Percentiles rank a stretch among this genome's conserved stretches.
These are phyloP conservation scores for Pyrus hybrid DNA, from an alignment of 331 rosid genomes.

Conservation along the genomic window DNA sequence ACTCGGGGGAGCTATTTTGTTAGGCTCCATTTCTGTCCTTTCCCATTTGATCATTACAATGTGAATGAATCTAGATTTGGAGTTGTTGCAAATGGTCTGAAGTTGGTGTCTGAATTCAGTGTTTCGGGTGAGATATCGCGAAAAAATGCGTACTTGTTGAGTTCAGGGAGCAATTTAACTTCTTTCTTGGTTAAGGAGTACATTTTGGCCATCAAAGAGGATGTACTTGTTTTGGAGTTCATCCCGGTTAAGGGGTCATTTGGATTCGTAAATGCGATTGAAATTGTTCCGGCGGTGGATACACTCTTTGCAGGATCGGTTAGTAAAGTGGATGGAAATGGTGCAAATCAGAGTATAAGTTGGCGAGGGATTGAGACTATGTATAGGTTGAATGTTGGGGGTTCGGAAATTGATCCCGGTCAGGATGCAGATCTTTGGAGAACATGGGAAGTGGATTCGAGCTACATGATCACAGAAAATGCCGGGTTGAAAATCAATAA, in stretches of 20 bases:
- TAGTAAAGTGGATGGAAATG: conserved; percentile 65
- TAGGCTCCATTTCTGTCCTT: conserved; percentile 81
- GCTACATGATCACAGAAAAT: conserved; percentile 78
- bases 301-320: conserved; percentile 46
- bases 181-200: conserved; percentile 68
- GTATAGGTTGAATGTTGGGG: conserved; percentile 94
- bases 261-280: conserved; percentile 79
- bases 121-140: conserved; percentile 47
- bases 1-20: conserved; percentile 51
- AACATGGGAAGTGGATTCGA: conserved; percentile 72
- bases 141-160: conserved; percentile 38
- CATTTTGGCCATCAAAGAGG: conserved; percentile 32
- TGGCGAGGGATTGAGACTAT: conserved; percentile 68
- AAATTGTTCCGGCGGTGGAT: conserved; percentile 54
- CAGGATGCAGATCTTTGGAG: conserved; percentile 72
- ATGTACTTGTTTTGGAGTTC: conserved; percentile 58
- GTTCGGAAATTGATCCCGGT: conserved; percentile 47
- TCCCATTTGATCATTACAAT: conserved; percentile 38
- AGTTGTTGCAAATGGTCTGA: conserved; percentile 67
- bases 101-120: conserved; percentile 48
- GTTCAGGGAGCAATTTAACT: conserved; percentile 54
- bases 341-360: conserved; percentile 39
- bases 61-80: conserved; percentile 63
- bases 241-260: conserved; percentile 40
- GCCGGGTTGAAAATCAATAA: conserved; percentile 58